These are phyloP conservation scores for Cylindrodendrum hubeiense DNA, from an alignment of 2,329 filamentous ascomycete genomes.

Conservation along the genomic window DNA sequence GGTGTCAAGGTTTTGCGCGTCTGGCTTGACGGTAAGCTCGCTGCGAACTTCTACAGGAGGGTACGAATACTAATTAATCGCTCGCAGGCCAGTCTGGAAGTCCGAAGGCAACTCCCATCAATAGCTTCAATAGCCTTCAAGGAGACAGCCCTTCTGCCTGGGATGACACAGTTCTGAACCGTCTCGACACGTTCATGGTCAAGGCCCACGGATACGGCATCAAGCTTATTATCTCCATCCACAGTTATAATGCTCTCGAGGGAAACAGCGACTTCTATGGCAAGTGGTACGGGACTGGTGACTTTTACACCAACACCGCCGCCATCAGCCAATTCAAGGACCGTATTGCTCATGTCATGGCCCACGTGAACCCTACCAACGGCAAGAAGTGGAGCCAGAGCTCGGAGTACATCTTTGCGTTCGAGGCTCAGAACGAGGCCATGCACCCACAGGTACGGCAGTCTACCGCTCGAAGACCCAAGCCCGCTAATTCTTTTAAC, in stretches of 20 bases:
- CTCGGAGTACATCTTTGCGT: constrained; percentile 41
- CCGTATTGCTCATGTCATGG: constrained; percentile 2
- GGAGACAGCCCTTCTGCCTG: not conserved
- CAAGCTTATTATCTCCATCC: constrained; percentile 13
- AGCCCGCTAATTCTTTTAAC: not conserved
- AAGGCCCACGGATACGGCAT: constrained; percentile 17
- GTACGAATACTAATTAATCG: too few species aligned
- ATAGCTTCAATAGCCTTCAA: constrained; percentile 5
- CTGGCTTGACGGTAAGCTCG: constrained; percentile 15
- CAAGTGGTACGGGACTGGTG: constrained; percentile 3
- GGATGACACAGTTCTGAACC: constrained; percentile 17
- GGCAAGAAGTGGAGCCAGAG: constrained; percentile 33
- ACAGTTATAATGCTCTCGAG: constrained; percentile 14
- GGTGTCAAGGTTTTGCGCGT: constrained; percentile 24
- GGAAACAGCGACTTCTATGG: constrained; percentile 13
- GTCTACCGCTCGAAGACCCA: too few species aligned
- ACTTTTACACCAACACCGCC: constrained; percentile 11
- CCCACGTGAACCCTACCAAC: constrained; percentile 19
- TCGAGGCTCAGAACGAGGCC: constrained; percentile 40
- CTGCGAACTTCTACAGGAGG: not conserved
- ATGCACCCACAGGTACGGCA: constrained; percentile 34
- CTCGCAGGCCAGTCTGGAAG: too few species aligned
- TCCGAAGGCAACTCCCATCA: not conserved
- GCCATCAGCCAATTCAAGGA: constrained; percentile 6
- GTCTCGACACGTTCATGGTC: constrained; percentile 17